Base-by-base conservation (phyloP, 345 rosid genomes). In the Cochlearia excelsa region DNA sequence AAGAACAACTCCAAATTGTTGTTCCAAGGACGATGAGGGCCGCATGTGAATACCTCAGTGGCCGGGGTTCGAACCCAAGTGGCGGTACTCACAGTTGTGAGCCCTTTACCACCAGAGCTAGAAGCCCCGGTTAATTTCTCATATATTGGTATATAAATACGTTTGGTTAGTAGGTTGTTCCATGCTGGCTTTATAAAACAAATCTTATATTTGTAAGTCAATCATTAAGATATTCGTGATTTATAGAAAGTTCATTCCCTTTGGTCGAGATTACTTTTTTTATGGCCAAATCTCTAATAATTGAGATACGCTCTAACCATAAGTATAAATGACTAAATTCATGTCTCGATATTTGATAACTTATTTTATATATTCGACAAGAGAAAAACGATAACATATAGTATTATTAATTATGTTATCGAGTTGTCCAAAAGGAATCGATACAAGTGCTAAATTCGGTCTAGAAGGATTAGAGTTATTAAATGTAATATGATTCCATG, bases 211-310 rank as follows among this genome's bases (percentile, higher is more conserved):
- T n/a, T 7, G 27, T 2, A 53, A 68, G 67, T 61, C 73, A 61
- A 68, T 54, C 41, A 39, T 53, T 68, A 68, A 35, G 26, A 46
- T 60, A 68, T 67, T 16, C 5, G 2, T 23, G 46, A 35, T 50
- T 44, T 45, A 26, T 31, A 11, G 44, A 61, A 5, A 68, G 67
- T 68, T 46, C 73, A 41, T 68, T 54, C 67, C 67, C 62, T 68
- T 39, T 68, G 55, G 67, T 30, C 50, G 67, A 53, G 56, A 50
- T 61, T 56, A 68, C 67, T 16, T 16, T 59, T 68, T 38, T 28
- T 46, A n/a, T 3, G 4, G 3, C 37, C 54, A 60, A 37, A 53
- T 68, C 61, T 30, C 54, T 45, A 31, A 61, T 11, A 31, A 61
- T 27, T 52, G 45, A 68, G 73, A 68, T 68, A 54, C 61, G 35